These are phyloP conservation scores for Aureobasidium subglaciale DNA, from an alignment of 2,329 filamentous ascomycete genomes.

Conservation along the genomic window DNA sequence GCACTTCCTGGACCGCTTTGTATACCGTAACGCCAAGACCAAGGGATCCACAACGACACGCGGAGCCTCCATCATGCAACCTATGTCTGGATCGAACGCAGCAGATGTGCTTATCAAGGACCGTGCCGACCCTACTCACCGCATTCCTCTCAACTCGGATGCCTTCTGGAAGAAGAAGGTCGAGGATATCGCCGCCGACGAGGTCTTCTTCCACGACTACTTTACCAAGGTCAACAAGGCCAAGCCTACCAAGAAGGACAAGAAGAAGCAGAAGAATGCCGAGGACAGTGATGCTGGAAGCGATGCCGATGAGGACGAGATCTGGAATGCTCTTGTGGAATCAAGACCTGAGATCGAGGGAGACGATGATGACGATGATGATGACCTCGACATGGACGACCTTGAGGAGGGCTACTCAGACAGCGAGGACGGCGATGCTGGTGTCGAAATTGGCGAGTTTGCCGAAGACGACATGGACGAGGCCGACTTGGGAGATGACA, in stretches of 20 bases:
- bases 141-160: constrained; percentile 71
- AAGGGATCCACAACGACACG: constrained; percentile 50
- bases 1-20: constrained; percentile 94
- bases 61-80: constrained; percentile 94
- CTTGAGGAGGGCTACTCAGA: constrained; percentile 31
- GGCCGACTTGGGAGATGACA: constrained; percentile 45
- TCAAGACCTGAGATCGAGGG: constrained; percentile 71
- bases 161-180: constrained; percentile 85
- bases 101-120: constrained; percentile 55
- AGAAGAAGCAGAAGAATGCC: constrained; percentile 41
- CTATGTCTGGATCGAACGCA: constrained; percentile 59
- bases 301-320: constrained; percentile 56
- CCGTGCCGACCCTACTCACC: constrained; percentile 51
- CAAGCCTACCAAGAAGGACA: constrained; percentile 50
- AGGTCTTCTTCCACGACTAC: constrained; percentile 98
- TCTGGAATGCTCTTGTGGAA: constrained; percentile 85
- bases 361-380: constrained; percentile 53
- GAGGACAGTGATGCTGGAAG: constrained; percentile 37
- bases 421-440: constrained; percentile 34
- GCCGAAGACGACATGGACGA: constrained; percentile 46
- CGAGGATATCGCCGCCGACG: constrained; percentile 82
- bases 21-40: constrained; percentile 89
- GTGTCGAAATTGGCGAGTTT: constrained; percentile 53
- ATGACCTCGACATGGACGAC: constrained; percentile 49
- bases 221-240: constrained; percentile 61